Conservation (phyloP, 2,329 filamentous ascomycete species). For the Trichoderma citrinoviride region DNA sequence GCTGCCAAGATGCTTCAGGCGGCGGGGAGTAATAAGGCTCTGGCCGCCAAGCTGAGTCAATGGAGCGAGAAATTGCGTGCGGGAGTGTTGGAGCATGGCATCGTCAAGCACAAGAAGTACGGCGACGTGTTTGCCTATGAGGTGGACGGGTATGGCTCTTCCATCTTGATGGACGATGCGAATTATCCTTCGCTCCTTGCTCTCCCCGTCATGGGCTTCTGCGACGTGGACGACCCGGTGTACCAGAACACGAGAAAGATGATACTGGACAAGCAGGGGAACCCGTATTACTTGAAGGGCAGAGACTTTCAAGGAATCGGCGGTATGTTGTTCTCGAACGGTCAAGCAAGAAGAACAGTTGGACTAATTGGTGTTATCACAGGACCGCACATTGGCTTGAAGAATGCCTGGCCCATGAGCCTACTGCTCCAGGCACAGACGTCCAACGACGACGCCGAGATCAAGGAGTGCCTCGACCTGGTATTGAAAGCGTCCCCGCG, state of each 20-base stretch:
- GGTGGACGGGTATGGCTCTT: conserved; percentile 80
- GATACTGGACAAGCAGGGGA: conserved; percentile 70
- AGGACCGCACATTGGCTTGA: conserved; percentile 72
- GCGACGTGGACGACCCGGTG: conserved; percentile 59
- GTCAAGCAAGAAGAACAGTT: not conserved
- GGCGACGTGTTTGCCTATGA: conserved; percentile 83
- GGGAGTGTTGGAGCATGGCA: conserved; percentile 81
- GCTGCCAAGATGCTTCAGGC: conserved; percentile 66
- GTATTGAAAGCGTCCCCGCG: conserved; percentile 74
- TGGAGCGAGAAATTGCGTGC: conserved; percentile 64
- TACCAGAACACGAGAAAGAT: conserved; percentile 85
- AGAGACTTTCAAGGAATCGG: conserved; percentile 81
- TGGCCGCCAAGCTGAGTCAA: conserved; percentile 55
- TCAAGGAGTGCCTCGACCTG: conserved; percentile 65
- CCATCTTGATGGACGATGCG: conserved; percentile 84
- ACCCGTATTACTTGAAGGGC: conserved; percentile 85
- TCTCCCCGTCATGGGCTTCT: conserved; percentile 75
- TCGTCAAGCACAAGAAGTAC: conserved; percentile 71
- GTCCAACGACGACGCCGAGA: conserved; percentile 78
- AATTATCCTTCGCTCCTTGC: conserved; percentile 81
- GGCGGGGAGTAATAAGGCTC: conserved; percentile 52
- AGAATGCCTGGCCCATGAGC: conserved; percentile 96
- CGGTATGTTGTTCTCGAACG: conserved; percentile 50
- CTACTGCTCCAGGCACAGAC: conserved; percentile 90
- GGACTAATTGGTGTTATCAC: conserved; percentile 22